Percentiles rank a stretch among this genome's conserved stretches.
Evolutionary conservation across 1,284 basidiomycete genomes (phyloP).

Genomic region (Lignosus rhinocerotis): DNA sequence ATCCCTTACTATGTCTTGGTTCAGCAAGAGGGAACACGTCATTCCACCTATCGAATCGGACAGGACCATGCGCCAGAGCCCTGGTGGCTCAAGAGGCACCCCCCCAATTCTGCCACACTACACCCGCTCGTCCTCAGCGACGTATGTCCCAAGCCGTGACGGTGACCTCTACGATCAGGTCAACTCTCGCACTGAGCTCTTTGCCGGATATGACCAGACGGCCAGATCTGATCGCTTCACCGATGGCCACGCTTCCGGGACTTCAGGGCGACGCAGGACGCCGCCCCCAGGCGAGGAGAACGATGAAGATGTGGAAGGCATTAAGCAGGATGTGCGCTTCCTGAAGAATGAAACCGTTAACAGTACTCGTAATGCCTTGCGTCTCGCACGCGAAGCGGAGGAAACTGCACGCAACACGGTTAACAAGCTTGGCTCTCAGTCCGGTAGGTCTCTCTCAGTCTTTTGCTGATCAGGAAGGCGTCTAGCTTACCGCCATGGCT

Average conservation of each 20-base stretch:
- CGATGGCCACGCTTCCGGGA: constrained; percentile 48
- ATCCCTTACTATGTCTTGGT: constrained; percentile 62
- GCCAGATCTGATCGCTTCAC: constrained; percentile 61
- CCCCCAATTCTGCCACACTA: constrained; percentile 45
- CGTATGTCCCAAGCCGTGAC: constrained; percentile 68
- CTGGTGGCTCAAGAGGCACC: constrained; percentile 37
- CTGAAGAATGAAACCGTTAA: constrained; percentile 93
- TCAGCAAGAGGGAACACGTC: constrained; percentile 58
- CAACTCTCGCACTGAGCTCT: constrained; percentile 73
- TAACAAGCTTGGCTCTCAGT: constrained; percentile 89
- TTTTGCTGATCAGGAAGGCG: background rate
- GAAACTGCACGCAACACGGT: constrained; percentile 93
- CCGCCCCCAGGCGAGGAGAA: constrained; percentile 76
- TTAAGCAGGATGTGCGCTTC: constrained; percentile 90
- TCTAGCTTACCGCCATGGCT: background rate
- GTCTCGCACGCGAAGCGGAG: constrained; percentile 92
- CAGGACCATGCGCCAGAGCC: constrained; percentile 32
- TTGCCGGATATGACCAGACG: constrained; percentile 70
- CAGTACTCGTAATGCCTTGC: constrained; percentile 89
- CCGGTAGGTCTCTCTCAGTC: constrained; percentile 56
- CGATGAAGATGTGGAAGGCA: constrained; percentile 95
- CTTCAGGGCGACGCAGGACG: constrained; percentile 31
- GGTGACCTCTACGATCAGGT: constrained; percentile 51
- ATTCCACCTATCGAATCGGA: constrained; percentile 68
- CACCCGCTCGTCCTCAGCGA: constrained; percentile 52